phyloP scores from a whole-genome alignment of 371 early-diverging fungal species.

The Capillidium heterosporum region DNA sequence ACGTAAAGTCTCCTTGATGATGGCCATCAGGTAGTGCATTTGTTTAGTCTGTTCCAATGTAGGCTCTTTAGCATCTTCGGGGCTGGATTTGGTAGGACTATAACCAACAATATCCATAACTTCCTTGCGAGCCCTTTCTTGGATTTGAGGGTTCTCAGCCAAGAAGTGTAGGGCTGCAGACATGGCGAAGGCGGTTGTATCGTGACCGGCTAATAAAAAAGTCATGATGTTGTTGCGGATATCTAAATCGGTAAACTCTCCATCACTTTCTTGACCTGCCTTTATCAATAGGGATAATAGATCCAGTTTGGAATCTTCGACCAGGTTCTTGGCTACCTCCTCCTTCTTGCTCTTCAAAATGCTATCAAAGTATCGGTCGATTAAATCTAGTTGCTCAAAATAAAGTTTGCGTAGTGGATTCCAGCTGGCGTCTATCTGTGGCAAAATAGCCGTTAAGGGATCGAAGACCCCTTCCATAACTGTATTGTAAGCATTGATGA shows the following conservation, averaged over 20 bases:
- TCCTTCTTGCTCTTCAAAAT: not conserved
- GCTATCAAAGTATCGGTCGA: not conserved
- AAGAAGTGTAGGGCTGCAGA: not conserved
- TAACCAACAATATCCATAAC: constrained; percentile 5
- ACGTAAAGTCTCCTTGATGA: not conserved
- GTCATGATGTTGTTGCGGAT: not conserved
- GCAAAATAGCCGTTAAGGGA: not conserved
- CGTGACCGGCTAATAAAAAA: constrained; percentile 1
- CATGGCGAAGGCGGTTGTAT: not conserved
- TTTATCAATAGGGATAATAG: not conserved
- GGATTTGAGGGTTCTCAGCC: constrained; percentile 9
- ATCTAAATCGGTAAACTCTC: not conserved
- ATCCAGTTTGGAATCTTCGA: not conserved
- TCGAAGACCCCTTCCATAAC: not conserved
- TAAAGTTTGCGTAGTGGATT: not conserved
- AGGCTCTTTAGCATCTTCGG: not conserved
- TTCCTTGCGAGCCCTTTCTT: constrained; percentile 11
- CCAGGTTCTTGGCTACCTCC: not conserved
- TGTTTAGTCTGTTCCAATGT: not conserved
- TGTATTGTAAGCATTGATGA: not conserved
- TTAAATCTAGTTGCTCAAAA: not conserved
- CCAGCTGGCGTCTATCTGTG: not conserved
- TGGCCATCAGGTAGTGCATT: not conserved
- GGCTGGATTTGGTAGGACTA: constrained; percentile 4
- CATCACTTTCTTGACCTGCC: not conserved